Percentiles rank a stretch among this genome's conserved stretches.
phyloP scores from a whole-genome alignment of 1,284 basidiomycete species.

The Boletus austroedulis region DNA sequence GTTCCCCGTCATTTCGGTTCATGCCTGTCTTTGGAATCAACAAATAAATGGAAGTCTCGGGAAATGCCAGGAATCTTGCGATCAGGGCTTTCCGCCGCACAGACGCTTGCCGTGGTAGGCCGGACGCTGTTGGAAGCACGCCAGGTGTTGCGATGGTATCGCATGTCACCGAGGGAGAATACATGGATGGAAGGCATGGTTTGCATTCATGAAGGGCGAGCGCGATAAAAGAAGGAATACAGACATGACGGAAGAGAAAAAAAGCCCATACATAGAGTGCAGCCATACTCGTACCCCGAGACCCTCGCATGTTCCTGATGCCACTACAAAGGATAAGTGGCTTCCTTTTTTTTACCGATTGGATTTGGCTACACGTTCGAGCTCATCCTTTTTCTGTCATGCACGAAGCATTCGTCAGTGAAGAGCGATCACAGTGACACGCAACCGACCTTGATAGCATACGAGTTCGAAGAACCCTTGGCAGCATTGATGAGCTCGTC shows the following conservation, averaged over 20 bases:
- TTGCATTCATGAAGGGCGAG: slow-evolving; percentile 27
- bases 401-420: slow-evolving; percentile 4
- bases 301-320: slow-evolving; percentile 5
- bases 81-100: neutral
- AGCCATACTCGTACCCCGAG: slow-evolving; percentile 22
- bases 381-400: slow-evolving; percentile 85
- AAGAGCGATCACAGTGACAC: no score
- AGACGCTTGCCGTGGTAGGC: neutral
- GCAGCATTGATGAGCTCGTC: slow-evolving; percentile 99
- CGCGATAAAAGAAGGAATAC: slow-evolving; percentile 9
- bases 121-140: neutral
- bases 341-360: slow-evolving; percentile 76
- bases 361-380: slow-evolving; percentile 99
- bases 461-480: slow-evolving; percentile 99
- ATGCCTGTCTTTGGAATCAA: slow-evolving; percentile 1
- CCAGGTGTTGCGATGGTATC: slow-evolving; percentile 1
- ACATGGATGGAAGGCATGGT: slow-evolving; percentile 25
- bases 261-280: slow-evolving; percentile 24
- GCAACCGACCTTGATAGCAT: slow-evolving; percentile 87
- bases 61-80: slow-evolving; percentile 15
- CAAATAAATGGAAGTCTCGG: slow-evolving; percentile 18
- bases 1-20: neutral
- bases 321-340: neutral
- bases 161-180: slow-evolving; percentile 11
- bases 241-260: slow-evolving; percentile 11